Evolutionary conservation across 345 rosid species (phyloP).

Genomic region (Pugionium dolabratum): DNA sequence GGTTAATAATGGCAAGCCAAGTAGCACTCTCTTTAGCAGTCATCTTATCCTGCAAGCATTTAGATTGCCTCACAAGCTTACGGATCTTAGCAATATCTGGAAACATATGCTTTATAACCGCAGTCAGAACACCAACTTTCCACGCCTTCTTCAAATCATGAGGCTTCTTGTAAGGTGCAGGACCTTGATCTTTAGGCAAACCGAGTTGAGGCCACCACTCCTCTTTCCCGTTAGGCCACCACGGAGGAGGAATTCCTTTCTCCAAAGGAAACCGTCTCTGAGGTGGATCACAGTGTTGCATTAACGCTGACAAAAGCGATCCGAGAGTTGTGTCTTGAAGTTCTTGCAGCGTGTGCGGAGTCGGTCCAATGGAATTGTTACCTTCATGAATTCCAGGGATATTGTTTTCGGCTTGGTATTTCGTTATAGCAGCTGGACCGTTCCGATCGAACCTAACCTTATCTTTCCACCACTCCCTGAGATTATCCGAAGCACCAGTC

Average conservation of each 20-base stretch:
- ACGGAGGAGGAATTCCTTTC: constrained; percentile 74
- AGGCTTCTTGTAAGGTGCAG: constrained; percentile 92
- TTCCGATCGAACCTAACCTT: constrained; percentile 95
- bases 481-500: constrained; percentile 90
- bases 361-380: constrained; percentile 54
- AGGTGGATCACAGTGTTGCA: not conserved
- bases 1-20: constrained; percentile 87
- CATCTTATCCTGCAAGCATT: constrained; percentile 99
- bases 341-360: constrained; percentile 73
- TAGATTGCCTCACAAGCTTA: constrained; percentile 87
- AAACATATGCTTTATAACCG: constrained; percentile 97
- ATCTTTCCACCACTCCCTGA: constrained; percentile 99
- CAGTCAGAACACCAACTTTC: constrained; percentile 97
- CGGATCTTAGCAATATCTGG: constrained; percentile 92
- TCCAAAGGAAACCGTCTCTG: not conserved
- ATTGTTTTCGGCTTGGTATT: constrained; percentile 76
- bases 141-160: constrained; percentile 97
- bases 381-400: constrained; percentile 57
- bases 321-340: constrained; percentile 98
- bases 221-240: constrained; percentile 97
- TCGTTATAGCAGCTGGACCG: constrained; percentile 90
- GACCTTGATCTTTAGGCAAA: constrained; percentile 67
- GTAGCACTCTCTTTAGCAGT: constrained; percentile 99
- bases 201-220: constrained; percentile 94
- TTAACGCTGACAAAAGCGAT: constrained; percentile 73